Evolutionary conservation across 495 filamentous ascomycete species (phyloP), one percentile per base, ranked within the genome.

Genomic region (Aspergillus wentii): DNA sequence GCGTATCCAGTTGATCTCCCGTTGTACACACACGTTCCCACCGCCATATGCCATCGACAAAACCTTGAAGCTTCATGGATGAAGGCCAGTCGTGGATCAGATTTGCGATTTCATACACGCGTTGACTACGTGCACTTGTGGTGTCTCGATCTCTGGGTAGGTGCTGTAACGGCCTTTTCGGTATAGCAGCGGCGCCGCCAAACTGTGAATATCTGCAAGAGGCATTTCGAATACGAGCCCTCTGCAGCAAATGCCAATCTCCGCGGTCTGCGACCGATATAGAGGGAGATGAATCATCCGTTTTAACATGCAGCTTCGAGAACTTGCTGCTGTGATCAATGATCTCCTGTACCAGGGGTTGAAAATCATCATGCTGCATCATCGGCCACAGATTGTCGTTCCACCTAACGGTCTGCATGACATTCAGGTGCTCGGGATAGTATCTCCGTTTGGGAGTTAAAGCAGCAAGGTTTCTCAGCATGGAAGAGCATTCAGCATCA

Each of bases 391-490:
- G 59, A 8, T 17, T 15, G 10, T 53, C 21, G 52, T 62, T 23
- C 77, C 76, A 82, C 0, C 3, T 11, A 9, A 75, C 63, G 8
- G 26, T 64, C 43, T 80, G 72, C 61, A 80, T 64, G 1, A 64
- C 60, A 27, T 59, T 57, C 13, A 71, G 33, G 32, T 74, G 44
- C 0, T 36, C 26, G 0, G 83, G 83, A 52, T 86, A 85, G 42
- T 70, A 86, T 1, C 51, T 41, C 20, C 78, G 51, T 5, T 14
- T 5, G 2, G 83, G 80, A 0, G 75, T 74, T 0, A 85, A 48
- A 0, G 27, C n/a, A 0, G 74, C 71, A 25, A 86, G n/a, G n/a
- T n/a, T n/a, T n/a, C n/a, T n/a, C n/a, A n/a, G n/a, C n/a, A n/a
- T n/a, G n/a, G n/a, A n/a, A n/a, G n/a, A n/a, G n/a, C n/a, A n/a